phyloP scores from a whole-genome alignment of 2,329 filamentous ascomycete species.

The Phaeosphaeriaceae sp. region DNA sequence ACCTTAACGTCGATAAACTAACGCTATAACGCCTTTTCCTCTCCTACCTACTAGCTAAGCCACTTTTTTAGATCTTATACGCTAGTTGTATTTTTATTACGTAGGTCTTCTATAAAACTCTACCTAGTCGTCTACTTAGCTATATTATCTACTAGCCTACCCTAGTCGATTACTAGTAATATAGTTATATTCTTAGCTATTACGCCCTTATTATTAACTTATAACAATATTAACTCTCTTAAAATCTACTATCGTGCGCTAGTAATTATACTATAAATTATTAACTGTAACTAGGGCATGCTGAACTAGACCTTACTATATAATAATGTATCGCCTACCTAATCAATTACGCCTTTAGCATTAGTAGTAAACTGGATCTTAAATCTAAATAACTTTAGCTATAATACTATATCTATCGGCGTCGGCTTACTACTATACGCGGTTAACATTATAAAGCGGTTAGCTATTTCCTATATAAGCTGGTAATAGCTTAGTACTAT shows the following conservation, averaged over 20 bases:
- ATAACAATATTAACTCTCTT: slow-evolving; percentile 15
- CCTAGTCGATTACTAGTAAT: slow-evolving; percentile 14
- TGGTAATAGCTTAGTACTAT: no score
- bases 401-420: slow-evolving; percentile 7
- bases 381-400: slow-evolving; percentile 5
- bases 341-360: slow-evolving; percentile 5
- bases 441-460: slow-evolving; percentile 6
- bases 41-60: no score
- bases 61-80: no score
- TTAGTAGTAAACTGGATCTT: slow-evolving; percentile 11
- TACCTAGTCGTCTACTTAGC: slow-evolving; percentile 6
- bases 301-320: slow-evolving; percentile 15
- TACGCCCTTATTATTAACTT: not conserved
- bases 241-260: slow-evolving; percentile 4
- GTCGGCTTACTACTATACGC: not conserved
- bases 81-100: no score
- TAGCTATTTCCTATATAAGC: slow-evolving; percentile 4
- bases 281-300: slow-evolving; percentile 15
- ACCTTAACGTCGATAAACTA: no score
- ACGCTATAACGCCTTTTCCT: no score
- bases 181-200: not conserved
- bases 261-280: slow-evolving; percentile 18
- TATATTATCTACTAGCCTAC: slow-evolving; percentile 11
- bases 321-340: slow-evolving; percentile 12
- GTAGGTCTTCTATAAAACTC: slow-evolving; percentile 9